These are phyloP conservation scores for Tausonia pullulans DNA, from an alignment of 1,284 basidiomycete species.

Conservation along the genomic window DNA sequence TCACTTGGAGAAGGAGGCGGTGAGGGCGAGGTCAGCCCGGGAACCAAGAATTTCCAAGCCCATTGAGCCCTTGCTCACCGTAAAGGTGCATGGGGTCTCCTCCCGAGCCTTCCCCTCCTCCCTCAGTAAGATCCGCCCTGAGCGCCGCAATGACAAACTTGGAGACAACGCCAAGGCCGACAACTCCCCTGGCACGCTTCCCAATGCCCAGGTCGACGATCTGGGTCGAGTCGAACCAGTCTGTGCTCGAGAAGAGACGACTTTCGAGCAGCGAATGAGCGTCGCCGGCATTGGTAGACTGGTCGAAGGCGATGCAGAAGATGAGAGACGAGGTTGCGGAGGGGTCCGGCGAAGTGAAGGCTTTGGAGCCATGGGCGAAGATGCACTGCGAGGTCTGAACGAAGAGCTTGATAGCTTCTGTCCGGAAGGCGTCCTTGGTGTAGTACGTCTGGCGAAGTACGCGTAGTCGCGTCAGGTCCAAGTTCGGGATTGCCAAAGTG, in stretches of 20 bases:
- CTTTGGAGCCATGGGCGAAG: conserved; percentile 71
- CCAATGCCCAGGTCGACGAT: conserved; percentile 71
- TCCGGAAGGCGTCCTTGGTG: conserved; percentile 67
- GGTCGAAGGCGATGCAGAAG: conserved; percentile 76
- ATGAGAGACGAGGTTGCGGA: conserved; percentile 49
- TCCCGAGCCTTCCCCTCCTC: conserved; percentile 32
- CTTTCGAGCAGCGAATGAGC: conserved; percentile 48
- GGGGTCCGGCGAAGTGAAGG: conserved; percentile 58
- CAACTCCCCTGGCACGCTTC: conserved; percentile 68
- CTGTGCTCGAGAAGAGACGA: conserved; percentile 63
- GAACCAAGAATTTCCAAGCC: too few relatives aligned
- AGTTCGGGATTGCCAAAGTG: too few relatives aligned
- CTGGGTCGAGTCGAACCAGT: conserved; percentile 58
- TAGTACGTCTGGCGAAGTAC: conserved; percentile 53
- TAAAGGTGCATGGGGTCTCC: conserved; percentile 44
- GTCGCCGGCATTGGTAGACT: conserved; percentile 39
- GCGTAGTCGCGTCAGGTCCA: not conserved
- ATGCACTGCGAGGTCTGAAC: conserved; percentile 61
- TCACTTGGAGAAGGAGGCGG: conserved; percentile 43
- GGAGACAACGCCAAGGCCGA: conserved; percentile 78
- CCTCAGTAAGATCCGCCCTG: conserved; percentile 35
- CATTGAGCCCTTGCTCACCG: conserved; percentile 17
- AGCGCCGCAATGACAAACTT: conserved; percentile 83
- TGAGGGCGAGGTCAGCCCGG: not conserved
- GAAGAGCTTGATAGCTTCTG: conserved; percentile 48